phyloP scores from a whole-genome alignment of 495 filamentous ascomycete genomes.

The Penicilliopsis zonata region DNA sequence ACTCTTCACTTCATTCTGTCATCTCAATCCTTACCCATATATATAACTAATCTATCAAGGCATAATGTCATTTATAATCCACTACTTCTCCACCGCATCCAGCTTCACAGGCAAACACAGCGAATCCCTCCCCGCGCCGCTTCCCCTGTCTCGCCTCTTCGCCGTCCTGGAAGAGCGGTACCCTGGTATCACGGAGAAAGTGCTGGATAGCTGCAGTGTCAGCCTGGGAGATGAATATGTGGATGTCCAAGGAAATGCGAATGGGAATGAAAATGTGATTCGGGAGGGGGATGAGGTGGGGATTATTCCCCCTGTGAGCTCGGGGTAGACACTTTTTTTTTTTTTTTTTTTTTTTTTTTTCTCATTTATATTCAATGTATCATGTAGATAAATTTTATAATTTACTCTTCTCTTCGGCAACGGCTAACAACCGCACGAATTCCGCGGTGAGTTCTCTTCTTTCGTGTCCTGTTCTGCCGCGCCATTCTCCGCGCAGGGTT shows the following conservation, averaged over 20 bases:
- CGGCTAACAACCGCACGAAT: too few species aligned
- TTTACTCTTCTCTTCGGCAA: too few species aligned
- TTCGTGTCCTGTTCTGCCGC: not conserved
- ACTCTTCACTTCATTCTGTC: too few species aligned
- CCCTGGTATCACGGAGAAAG: slow-evolving; percentile 60
- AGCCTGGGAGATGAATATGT: slow-evolving; percentile 86
- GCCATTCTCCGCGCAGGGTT: not conserved
- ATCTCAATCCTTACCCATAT: not conserved
- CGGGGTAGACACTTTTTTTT: slow-evolving; percentile 16
- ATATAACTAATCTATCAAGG: slow-evolving; percentile 3
- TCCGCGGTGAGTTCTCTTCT: not conserved
- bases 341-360: slow-evolving; percentile 4
- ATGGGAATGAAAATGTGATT: slow-evolving; percentile 38
- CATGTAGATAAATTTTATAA: too few species aligned
- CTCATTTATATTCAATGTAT: too few species aligned
- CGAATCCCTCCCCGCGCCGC: slow-evolving; percentile 62
- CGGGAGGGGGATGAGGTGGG: slow-evolving; percentile 79
- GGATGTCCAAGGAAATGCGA: slow-evolving; percentile 39
- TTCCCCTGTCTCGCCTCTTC: slow-evolving; percentile 56
- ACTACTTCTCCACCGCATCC: slow-evolving; percentile 78
- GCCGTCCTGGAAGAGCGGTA: slow-evolving; percentile 62
- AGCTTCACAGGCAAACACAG: slow-evolving; percentile 59
- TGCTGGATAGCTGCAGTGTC: slow-evolving; percentile 66
- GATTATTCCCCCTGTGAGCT: slow-evolving; percentile 93
- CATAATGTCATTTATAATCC: slow-evolving; percentile 78